A percentile compares a stretch with the other conserved stretches of the same genome.
Conservation (phyloP, 2,329 filamentous ascomycete species). For the Phaeosphaeriaceae sp. region DNA sequence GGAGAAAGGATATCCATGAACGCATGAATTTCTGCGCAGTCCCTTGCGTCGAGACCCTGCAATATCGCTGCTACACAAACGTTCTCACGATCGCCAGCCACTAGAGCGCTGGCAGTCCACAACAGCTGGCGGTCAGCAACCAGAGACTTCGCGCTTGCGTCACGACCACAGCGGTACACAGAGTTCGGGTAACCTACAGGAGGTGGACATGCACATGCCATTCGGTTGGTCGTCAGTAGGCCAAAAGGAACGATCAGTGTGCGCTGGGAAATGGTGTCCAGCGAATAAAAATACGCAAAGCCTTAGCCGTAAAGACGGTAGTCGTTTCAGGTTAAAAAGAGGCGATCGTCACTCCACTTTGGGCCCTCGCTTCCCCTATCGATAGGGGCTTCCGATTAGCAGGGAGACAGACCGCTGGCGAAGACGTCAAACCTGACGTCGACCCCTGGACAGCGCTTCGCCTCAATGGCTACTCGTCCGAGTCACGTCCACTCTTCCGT, state of each 20-base stretch:
- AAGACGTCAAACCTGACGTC: constrained; percentile 24
- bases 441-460: constrained; percentile 25
- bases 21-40: constrained; percentile 23
- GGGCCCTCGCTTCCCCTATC: constrained; percentile 23
- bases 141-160: constrained; percentile 16
- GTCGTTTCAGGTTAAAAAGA: constrained; percentile 32
- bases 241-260: constrained; percentile 13
- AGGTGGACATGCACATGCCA: constrained; percentile 10
- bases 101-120: neutral
- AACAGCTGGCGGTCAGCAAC: constrained; percentile 5
- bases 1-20: constrained; percentile 18
- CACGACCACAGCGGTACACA: constrained; percentile 27
- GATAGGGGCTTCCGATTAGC: constrained; percentile 32
- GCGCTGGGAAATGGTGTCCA: constrained; percentile 16
- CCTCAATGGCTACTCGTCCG: constrained; percentile 21
- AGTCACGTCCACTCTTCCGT: constrained; percentile 31
- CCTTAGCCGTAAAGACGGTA: constrained; percentile 6
- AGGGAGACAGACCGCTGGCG: constrained; percentile 19
- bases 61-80: constrained; percentile 21
- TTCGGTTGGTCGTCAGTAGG: constrained; percentile 23
- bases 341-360: constrained; percentile 27
- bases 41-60: constrained; percentile 11
- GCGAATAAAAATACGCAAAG: constrained; percentile 25
- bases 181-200: constrained; percentile 12
- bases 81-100: neutral